Percentiles rank a stretch among this genome's conserved stretches.
These are phyloP conservation scores for Colletotrichum sp. DNA, from an alignment of 2,329 filamentous ascomycete genomes.

Conservation along the genomic window DNA sequence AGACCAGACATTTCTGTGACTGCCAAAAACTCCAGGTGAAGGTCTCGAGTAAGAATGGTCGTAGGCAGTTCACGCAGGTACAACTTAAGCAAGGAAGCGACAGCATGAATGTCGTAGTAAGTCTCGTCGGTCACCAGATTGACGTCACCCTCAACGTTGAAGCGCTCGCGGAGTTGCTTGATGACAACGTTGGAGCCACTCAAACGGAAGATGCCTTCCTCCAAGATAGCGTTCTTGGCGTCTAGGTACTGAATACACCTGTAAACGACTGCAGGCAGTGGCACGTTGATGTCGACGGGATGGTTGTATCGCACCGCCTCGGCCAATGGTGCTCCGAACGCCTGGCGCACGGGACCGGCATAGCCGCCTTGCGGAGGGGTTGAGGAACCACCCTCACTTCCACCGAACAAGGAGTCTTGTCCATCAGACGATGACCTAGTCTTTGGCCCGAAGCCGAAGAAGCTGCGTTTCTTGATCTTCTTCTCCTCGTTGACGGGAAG, in stretches of 20 bases:
- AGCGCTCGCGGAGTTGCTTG: constrained; percentile 87
- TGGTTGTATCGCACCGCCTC: constrained; percentile 86
- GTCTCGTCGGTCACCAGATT: constrained; percentile 82
- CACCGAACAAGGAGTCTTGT: constrained; percentile 59
- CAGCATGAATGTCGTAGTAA: constrained; percentile 94
- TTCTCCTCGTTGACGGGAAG: constrained; percentile 72
- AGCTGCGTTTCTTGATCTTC: constrained; percentile 78
- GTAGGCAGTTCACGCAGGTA: constrained; percentile 92
- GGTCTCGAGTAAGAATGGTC: constrained; percentile 87
- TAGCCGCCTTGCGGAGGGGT: constrained; percentile 47
- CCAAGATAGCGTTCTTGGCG: constrained; percentile 77
- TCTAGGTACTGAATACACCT: constrained; percentile 94
- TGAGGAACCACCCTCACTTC: constrained; percentile 50
- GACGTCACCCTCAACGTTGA: constrained; percentile 91
- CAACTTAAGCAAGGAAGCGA: constrained; percentile 91
- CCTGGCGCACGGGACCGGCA: constrained; percentile 66
- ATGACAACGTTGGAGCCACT: constrained; percentile 98
- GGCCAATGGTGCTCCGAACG: constrained; percentile 84
- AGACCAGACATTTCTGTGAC: constrained; percentile 81
- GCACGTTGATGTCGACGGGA: constrained; percentile 74
- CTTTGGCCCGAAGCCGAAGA: constrained; percentile 74
- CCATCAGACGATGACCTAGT: constrained; percentile 63
- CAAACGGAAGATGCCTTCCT: constrained; percentile 96
- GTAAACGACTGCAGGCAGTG: constrained; percentile 91
- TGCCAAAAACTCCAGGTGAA: constrained; percentile 86